These are phyloP conservation scores for Funneliformis caledonium DNA, from an alignment of 371 early-diverging fungal species.

Conservation along the genomic window DNA sequence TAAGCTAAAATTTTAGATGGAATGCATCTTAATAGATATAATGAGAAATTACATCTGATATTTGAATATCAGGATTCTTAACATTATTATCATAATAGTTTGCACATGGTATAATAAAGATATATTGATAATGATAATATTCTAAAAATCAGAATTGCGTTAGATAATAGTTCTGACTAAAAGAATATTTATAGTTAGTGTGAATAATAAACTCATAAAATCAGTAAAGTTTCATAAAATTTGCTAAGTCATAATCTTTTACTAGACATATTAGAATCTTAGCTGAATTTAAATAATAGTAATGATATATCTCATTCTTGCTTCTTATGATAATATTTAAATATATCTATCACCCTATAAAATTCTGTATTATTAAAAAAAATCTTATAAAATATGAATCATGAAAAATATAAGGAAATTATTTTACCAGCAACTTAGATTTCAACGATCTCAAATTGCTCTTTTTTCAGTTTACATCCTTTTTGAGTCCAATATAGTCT, in stretches of 20 bases:
- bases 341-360: neutral
- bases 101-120: conserved; percentile 5
- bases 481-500: conserved; percentile 25
- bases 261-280: neutral
- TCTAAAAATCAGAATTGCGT: neutral
- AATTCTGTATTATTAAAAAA: too few species aligned
- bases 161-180: too few species aligned
- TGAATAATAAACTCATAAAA: neutral
- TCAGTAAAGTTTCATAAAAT: conserved; percentile 22
- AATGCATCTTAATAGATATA: too few species aligned
- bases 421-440: conserved; percentile 4
- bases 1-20: too few species aligned
- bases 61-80: too few species aligned
- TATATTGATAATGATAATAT: conserved; percentile 25
- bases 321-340: conserved; percentile 12
- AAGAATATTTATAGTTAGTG: too few species aligned
- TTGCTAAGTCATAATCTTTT: neutral
- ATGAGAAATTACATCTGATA: too few species aligned
- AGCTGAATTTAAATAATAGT: neutral
- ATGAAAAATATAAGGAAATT: neutral
- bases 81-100: too few species aligned
- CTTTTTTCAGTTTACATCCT: neutral
- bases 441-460: neutral
- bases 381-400: too few species aligned
- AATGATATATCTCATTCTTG: neutral